Base-by-base conservation (phyloP, 1,139 yeast genomes). In the Hemisphaericaspora xylanilytica region DNA sequence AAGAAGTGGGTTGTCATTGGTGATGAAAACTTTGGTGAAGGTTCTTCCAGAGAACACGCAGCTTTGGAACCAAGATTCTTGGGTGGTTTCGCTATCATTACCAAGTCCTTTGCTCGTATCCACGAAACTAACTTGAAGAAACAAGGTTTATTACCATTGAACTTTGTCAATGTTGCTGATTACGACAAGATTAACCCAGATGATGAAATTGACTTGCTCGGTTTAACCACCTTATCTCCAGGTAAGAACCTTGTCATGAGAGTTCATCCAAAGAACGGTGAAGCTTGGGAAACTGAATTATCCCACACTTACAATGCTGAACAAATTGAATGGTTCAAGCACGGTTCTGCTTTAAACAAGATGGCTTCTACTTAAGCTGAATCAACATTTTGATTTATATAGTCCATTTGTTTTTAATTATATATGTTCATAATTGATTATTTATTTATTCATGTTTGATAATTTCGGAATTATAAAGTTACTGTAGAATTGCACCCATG, bases 21-120 rank as follows among this genome's bases (percentile, higher is more conserved):
- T 75, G 98, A 89, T 67, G 97, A 92, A 73, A 92, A 92, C 79
- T 87, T 89, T 61, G 98, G 98, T 80, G 98, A 92, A 78, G 98
- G 98, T 76, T 92, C 98, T 47, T 90, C 97, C 58, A 89, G 98
- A 82, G 98, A 92, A 76, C 98, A 92, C 70, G 98, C 98, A 64
- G 98, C 98, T 57, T 83, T 92, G 65, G 96, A 90, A 79, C 98
- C 98, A 75, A 86, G 98, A 80, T 92, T 74, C 92, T 81, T 92
- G 64, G 98, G 98, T 76, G 98, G 95, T 63, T 87, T 85, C 64
- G 96, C 97, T 55, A 89, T 92, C 69, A 85, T 92, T 61, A 86
- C 96, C 66, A 90, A 88, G 75, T 92, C 98, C 35, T 92, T 92
- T 67, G 98, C 98, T 51, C 89, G 98, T 79, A 92, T 92, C 63